These are phyloP conservation scores for Aspergillus hortae DNA, from an alignment of 2,329 filamentous ascomycete species.

Conservation along the genomic window DNA sequence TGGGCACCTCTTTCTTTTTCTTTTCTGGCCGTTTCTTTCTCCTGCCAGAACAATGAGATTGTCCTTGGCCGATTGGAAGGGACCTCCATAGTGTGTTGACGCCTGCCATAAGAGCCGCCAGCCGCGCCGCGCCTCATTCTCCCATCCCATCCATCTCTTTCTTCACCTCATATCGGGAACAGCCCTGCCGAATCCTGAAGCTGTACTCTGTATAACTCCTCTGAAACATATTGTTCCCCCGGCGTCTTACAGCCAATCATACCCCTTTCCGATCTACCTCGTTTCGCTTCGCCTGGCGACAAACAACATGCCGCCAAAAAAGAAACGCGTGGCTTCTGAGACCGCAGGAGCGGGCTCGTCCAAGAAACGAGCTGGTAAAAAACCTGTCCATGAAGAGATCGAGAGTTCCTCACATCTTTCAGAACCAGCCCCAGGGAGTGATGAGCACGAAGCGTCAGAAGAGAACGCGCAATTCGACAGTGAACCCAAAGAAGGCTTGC, in stretches of 20 bases:
- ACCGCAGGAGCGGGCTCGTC: not conserved
- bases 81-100: not conserved
- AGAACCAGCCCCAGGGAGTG: not conserved
- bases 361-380: too few species aligned
- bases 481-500: constrained; percentile 40
- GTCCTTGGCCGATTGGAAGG: not conserved
- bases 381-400: not conserved
- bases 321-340: not conserved
- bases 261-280: not conserved
- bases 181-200: too few species aligned
- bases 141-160: too few species aligned
- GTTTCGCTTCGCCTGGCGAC: not conserved
- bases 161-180: too few species aligned
- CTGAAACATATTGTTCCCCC: not conserved
- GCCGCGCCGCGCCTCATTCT: not conserved
- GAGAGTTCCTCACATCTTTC: not conserved
- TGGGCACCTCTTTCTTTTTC: not conserved
- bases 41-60: not conserved
- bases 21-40: not conserved
- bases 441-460: not conserved
- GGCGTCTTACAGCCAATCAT: not conserved
- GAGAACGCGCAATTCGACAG: not conserved
- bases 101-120: not conserved
- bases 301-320: not conserved
- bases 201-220: too few species aligned